Base-by-base conservation (phyloP, 768 basidiomycete species). In the Mycena galericulata region DNA sequence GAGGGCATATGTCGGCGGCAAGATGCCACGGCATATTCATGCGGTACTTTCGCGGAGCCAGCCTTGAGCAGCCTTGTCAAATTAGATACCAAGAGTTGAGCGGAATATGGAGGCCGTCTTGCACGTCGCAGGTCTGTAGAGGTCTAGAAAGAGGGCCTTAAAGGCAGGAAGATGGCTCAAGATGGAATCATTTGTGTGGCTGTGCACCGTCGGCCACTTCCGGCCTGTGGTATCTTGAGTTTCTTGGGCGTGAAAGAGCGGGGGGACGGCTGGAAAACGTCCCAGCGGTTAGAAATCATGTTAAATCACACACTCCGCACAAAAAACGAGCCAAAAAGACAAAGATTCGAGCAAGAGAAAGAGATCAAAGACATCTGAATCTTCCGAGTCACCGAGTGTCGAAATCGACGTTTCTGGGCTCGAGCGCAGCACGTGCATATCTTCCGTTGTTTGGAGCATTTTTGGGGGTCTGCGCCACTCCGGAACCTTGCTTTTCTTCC, bases 361-460 rank as follows among this genome's bases (percentile, higher is more conserved):
- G 58, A 20, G 58, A 67, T 53, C 65, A 61, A 50, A 38, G 38
- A 41, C 38, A 11, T 53, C 45, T 50, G 50, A 18, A 67, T 67
- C 65, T 67, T 67, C 65, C 65, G 38, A 30, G 27, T 66, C 61
- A 60, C 65, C 65, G 38, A 30, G 27, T 66, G 69, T 61, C 64
- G 43, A 66, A 70, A 61, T n/a, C 64, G 64, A 54, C 63, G 68
- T 65, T 66, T 70, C 68, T 47, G 83, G 85, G 83, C 83, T 83
- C 82, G 83, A 84, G 84, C 83, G 84, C 81, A 79, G 79, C 66
- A 85, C 85, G 85, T 84, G 84, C 86, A 85, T 74, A 76, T 81
- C 70, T 74, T 75, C 72, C 76, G 68, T 70, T 77, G 74, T 75
- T 79, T 79, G 73, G 79, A 82, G 78, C 67, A 68, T 76, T 75